phyloP scores from a whole-genome alignment of 2,329 filamentous ascomycete species.

The Aspergillus spinulosporus region DNA sequence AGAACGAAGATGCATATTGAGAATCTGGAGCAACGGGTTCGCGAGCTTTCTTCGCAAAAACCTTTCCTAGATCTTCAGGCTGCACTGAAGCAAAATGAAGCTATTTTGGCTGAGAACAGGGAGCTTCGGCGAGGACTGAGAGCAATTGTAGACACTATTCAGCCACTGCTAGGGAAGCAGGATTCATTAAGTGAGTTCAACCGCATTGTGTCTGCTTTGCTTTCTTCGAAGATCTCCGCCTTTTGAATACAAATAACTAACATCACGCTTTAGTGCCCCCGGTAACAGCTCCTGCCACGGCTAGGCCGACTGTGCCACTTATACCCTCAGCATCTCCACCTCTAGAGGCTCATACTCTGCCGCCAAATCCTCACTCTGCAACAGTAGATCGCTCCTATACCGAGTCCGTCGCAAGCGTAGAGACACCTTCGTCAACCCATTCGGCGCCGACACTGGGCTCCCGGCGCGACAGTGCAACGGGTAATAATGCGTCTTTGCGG shows the following conservation, averaged over 20 bases:
- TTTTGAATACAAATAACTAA: background rate
- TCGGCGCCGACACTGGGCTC: constrained; percentile 27
- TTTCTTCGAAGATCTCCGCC: no score
- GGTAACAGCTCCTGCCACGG: constrained; percentile 19
- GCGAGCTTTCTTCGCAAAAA: constrained; percentile 74
- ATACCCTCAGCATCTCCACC: constrained; percentile 28
- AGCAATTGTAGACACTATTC: constrained; percentile 59
- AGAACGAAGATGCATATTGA: constrained; percentile 80
- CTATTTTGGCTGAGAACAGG: constrained; percentile 74
- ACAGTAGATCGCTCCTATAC: constrained; percentile 30
- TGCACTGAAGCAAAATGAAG: constrained; percentile 72
- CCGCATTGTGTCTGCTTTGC: background rate
- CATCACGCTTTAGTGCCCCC: constrained; percentile 11
- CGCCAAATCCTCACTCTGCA: constrained; percentile 21
- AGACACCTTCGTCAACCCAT: constrained; percentile 33
- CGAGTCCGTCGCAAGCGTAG: constrained; percentile 31
- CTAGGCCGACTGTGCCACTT: constrained; percentile 21
- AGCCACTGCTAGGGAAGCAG: constrained; percentile 43
- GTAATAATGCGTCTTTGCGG: constrained; percentile 35
- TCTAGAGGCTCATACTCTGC: constrained; percentile 28
- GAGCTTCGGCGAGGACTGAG: constrained; percentile 71
- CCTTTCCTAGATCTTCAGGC: constrained; percentile 81
- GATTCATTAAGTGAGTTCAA: constrained; percentile 46
- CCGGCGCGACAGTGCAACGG: constrained; percentile 29
- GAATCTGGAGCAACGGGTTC: constrained; percentile 68